phyloP scores from a whole-genome alignment of 2,329 filamentous ascomycete species.

The Xylariaceae sp. region DNA sequence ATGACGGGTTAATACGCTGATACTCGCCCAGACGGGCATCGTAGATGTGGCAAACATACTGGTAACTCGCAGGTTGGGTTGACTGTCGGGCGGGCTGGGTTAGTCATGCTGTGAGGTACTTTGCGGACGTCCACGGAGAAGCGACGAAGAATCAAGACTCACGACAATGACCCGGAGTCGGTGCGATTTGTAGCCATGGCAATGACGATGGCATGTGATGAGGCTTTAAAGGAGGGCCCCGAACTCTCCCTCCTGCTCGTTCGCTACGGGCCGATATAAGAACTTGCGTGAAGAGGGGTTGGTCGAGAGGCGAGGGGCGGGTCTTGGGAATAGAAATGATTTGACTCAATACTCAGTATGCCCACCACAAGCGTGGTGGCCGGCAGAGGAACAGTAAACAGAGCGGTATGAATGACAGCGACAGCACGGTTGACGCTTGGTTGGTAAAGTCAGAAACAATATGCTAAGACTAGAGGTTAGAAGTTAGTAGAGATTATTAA shows the following conservation, averaged over 20 bases:
- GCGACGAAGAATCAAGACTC: constrained; percentile 37
- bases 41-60: constrained; percentile 55
- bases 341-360: constrained; percentile 4
- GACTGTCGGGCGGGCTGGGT: constrained; percentile 44
- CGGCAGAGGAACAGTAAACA: not conserved
- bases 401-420: not conserved
- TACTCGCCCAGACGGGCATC: not conserved
- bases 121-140: constrained; percentile 16
- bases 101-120: constrained; percentile 25
- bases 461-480: not conserved
- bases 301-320: constrained; percentile 9
- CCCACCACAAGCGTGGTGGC: constrained; percentile 16
- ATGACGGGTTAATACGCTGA: constrained; percentile 18
- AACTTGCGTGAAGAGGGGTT: constrained; percentile 15
- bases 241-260: constrained; percentile 15
- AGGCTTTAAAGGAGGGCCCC: constrained; percentile 14
- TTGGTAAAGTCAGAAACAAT: not conserved
- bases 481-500: not conserved
- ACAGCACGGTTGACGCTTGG: not conserved
- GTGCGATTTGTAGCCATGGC: constrained; percentile 46
- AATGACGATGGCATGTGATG: constrained; percentile 16
- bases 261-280: constrained; percentile 10
- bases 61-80: constrained; percentile 86
- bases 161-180: constrained; percentile 61
- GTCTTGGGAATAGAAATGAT: constrained; percentile 5